phyloP scores from a whole-genome alignment of 2,329 filamentous ascomycete species.

The Microcera coccophila region DNA sequence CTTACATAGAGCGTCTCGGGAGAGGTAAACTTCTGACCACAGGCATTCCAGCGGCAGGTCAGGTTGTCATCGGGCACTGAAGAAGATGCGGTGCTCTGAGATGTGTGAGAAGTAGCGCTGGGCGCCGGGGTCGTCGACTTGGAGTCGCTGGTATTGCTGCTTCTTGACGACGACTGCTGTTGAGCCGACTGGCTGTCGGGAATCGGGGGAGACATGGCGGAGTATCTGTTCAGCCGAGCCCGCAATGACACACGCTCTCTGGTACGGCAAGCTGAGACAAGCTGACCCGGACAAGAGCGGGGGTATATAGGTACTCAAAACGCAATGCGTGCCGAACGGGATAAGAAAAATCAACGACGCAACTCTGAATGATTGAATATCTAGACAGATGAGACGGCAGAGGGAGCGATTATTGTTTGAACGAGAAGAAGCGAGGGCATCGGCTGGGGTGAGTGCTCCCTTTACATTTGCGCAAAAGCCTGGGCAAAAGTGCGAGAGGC shows the following conservation, averaged over 20 bases:
- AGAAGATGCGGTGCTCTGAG: conserved; percentile 40
- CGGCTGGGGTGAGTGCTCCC: conserved; percentile 33
- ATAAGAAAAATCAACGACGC: too few relatives aligned
- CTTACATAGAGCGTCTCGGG: conserved; percentile 60
- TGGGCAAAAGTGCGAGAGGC: conserved; percentile 35
- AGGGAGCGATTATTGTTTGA: conserved; percentile 19
- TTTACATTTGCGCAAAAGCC: conserved; percentile 35
- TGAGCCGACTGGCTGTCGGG: conserved; percentile 25
- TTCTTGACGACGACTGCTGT: conserved; percentile 30
- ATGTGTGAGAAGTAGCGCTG: conserved; percentile 44
- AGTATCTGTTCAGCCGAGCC: conserved; percentile 20
- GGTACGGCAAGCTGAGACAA: conserved; percentile 10
- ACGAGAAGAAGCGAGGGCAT: conserved; percentile 14
- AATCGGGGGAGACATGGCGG: conserved; percentile 33
- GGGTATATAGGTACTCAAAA: too few relatives aligned
- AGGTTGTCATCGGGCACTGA: conserved; percentile 50
- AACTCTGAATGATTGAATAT: too few relatives aligned
- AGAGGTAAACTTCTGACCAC: conserved; percentile 54
- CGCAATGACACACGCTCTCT: conserved; percentile 12
- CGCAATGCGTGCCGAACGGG: too few relatives aligned
- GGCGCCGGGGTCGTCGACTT: conserved; percentile 53
- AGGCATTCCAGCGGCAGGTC: conserved; percentile 58
- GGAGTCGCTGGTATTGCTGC: conserved; percentile 44
- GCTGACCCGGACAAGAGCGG: too few relatives aligned
- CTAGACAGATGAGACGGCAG: conserved; percentile 1